Conservation (phyloP, 495 filamentous ascomycete species). For the Bryoglossum gracile region DNA sequence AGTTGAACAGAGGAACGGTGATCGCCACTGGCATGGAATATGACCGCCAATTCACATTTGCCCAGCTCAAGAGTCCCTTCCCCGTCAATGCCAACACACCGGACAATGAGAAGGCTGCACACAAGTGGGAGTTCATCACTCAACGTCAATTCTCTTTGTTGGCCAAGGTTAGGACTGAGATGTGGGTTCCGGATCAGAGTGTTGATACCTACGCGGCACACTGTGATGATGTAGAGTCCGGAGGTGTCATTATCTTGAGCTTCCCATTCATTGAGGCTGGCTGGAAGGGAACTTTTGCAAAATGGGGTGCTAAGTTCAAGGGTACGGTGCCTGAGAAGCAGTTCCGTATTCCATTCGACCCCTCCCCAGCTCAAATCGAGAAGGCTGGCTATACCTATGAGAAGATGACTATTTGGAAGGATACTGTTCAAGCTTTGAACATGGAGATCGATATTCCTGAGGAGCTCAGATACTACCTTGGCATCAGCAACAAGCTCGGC, state of each 20-base stretch:
- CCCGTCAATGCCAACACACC: conserved; percentile 33
- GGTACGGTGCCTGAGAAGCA: conserved; percentile 43
- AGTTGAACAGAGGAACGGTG: conserved; percentile 59
- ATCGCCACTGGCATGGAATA: conserved; percentile 67
- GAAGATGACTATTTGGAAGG: conserved; percentile 74
- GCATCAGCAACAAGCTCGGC: conserved; percentile 54
- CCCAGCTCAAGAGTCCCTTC: conserved; percentile 50
- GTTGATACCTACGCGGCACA: conserved; percentile 35
- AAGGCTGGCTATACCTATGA: conserved; percentile 50
- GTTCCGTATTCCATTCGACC: conserved; percentile 60
- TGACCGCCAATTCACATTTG: conserved; percentile 78
- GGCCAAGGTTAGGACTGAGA: conserved; percentile 64
- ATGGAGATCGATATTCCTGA: conserved; percentile 44
- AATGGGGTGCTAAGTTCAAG: conserved; percentile 36
- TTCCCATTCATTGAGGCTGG: conserved; percentile 51
- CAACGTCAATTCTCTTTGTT: conserved; percentile 67
- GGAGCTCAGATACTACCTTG: conserved; percentile 51
- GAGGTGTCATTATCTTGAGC: conserved; percentile 50
- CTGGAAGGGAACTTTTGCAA: conserved; percentile 32
- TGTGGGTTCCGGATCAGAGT: conserved; percentile 69
- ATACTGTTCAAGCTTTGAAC: conserved; percentile 54
- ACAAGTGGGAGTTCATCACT: conserved; percentile 73
- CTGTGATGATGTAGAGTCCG: conserved; percentile 43
- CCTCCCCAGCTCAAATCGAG: conserved; percentile 43
- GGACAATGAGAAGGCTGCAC: conserved; percentile 36